A percentile compares a stretch with the other conserved stretches of the same genome.
These are phyloP conservation scores for Colletotrichum sp. DNA, from an alignment of 2,329 filamentous ascomycete genomes.

Conservation along the genomic window DNA sequence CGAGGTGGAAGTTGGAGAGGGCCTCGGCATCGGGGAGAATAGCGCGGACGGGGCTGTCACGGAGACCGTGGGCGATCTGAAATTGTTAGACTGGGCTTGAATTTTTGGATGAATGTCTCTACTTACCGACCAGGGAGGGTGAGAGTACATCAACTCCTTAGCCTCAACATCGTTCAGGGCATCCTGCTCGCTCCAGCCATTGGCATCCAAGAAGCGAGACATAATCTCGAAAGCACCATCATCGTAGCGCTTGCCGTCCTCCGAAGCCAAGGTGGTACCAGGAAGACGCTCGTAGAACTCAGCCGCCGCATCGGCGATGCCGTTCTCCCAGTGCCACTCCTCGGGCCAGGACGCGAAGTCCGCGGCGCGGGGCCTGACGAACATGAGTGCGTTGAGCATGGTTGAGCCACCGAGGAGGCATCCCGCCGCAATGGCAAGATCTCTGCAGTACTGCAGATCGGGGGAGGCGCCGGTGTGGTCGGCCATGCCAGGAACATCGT, in stretches of 20 bases:
- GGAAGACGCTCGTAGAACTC: slow-evolving; percentile 23
- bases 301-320: slow-evolving; percentile 19
- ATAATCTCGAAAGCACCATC: slow-evolving; percentile 19
- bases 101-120: rapidly evolving
- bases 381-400: slow-evolving; percentile 30
- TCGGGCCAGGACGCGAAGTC: slow-evolving; percentile 21
- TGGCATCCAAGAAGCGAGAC: slow-evolving; percentile 18
- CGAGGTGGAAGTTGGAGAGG: slow-evolving; percentile 40
- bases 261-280: slow-evolving; percentile 19
- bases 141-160: slow-evolving; percentile 22
- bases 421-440: slow-evolving; percentile 29
- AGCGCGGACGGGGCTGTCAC: slow-evolving; percentile 26
- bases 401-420: slow-evolving; percentile 37
- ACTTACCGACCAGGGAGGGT: slow-evolving; percentile 23
- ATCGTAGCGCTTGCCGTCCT: slow-evolving; percentile 23
- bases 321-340: slow-evolving; percentile 24
- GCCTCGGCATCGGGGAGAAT: slow-evolving; percentile 44
- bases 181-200: slow-evolving; percentile 21
- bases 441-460: slow-evolving; percentile 26
- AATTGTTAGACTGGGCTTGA: background rate
- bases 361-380: slow-evolving; percentile 21
- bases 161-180: slow-evolving; percentile 19
- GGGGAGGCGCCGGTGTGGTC: slow-evolving; percentile 6
- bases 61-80: slow-evolving; percentile 20
- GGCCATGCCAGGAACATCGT: slow-evolving; percentile 25